Conservation (phyloP, 768 basidiomycete genomes). For the Suillus cothurnatus region DNA sequence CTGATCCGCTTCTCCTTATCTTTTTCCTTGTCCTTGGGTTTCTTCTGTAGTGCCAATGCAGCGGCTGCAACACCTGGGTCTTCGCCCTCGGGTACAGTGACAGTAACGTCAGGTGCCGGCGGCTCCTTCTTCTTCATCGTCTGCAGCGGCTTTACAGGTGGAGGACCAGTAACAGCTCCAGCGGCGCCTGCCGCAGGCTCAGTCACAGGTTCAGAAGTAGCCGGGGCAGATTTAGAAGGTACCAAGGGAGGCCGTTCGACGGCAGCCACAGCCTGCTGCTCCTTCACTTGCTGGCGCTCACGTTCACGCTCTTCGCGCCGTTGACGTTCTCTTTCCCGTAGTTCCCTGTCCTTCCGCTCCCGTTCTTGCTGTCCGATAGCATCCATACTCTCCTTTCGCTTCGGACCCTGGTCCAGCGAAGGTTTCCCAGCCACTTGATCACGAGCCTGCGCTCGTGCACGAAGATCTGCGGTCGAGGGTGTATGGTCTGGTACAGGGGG, state of each 20-base stretch:
- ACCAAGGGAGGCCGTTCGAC: conserved; percentile 42
- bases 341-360: conserved; percentile 33
- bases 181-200: conserved; percentile 50
- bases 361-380: conserved; percentile 39
- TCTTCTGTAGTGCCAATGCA: conserved; percentile 61
- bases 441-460: conserved; percentile 61
- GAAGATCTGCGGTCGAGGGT: conserved; percentile 66
- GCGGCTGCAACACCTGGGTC: conserved; percentile 64
- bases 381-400: conserved; percentile 53
- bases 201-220: conserved; percentile 44
- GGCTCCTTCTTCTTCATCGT: conserved; percentile 61
- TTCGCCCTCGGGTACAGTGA: conserved; percentile 49
- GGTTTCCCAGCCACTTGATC: conserved; percentile 34
- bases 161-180: conserved; percentile 54
- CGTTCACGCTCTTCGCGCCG: conserved; percentile 39
- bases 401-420: conserved; percentile 36
- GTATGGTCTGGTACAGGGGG: conserved; percentile 48
- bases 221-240: conserved; percentile 47
- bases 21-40: conserved; percentile 55
- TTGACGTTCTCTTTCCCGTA: conserved; percentile 39
- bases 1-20: conserved; percentile 79
- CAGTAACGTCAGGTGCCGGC: conserved; percentile 46
- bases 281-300: conserved; percentile 24
- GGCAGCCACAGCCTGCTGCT: conserved; percentile 29
- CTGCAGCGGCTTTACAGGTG: conserved; percentile 75